Evolutionary conservation across 305 asterid species (phyloP), one percentile per base, ranked within the genome.

Genomic region (Fraxinus latifolia): DNA sequence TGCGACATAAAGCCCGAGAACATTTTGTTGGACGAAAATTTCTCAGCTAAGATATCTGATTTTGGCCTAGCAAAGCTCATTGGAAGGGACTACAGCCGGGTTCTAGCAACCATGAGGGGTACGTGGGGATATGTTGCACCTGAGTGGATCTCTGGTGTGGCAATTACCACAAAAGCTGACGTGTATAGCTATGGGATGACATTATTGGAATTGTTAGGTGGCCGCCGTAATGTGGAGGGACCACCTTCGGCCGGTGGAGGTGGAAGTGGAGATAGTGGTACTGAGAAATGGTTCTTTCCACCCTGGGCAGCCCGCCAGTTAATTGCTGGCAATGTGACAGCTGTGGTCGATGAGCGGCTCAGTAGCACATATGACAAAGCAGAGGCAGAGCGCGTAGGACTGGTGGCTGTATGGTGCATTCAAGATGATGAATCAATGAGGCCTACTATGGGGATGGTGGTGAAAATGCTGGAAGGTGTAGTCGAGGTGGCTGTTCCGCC

Each of bases 111-210:
- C 33, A 90, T 91, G 92, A 89, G 97, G 17, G 97, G 94, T 4
- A 93, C 97, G 0, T 91, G 97, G 95, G 97, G 97, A 2, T 93
- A 93, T 17, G 94, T 93, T 37, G 97, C 97, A 14, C 97, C 97
- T 0, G 97, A 93, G 87, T 93, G 97, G 94, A 91, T 93, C 80
- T 93, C 97, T 19, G 94, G 95, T 0, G 93, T 91, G 29, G 95
- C 95, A 0, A 92, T 93, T 81, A 93, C 97, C 47, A 88, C 95
- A 0, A 93, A 93, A 70, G 97, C 94, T 1, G 97, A 93, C 31
- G 97, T 91, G 0, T 93, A 92, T 79, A 93, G 97, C 91, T 93
- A 90, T 19, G 97, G 97, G 19, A 92, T 93, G 97, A 92, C 95
- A 1, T 80, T 93, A 8, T 76, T 92, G 83, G 97, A 93, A 85